A percentile compares a stretch with the other conserved stretches of the same genome.
These are phyloP conservation scores for Trametes cubensis DNA, from an alignment of 768 basidiomycete genomes.

Conservation along the genomic window DNA sequence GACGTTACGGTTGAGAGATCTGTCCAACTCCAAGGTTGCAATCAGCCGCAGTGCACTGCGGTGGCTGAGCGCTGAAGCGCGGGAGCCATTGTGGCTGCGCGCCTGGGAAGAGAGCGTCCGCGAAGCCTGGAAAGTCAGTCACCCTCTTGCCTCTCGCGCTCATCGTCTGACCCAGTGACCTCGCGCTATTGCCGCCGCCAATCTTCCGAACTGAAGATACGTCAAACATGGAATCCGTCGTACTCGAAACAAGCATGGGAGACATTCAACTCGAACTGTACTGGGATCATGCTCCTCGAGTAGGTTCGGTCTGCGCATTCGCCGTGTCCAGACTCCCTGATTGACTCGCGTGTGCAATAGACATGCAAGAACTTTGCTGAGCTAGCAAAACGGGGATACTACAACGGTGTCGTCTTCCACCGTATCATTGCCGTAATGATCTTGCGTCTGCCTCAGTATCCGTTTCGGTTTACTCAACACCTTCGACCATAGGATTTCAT, in stretches of 20 bases:
- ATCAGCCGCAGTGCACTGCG: background rate
- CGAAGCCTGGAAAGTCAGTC: background rate
- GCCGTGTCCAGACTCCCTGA: conserved; percentile 3
- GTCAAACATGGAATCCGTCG: conserved; percentile 54
- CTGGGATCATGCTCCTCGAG: conserved; percentile 86
- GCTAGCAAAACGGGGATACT: conserved; percentile 89
- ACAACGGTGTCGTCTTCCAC: conserved; percentile 89
- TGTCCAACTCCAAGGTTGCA: background rate
- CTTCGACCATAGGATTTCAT: conserved; percentile 76
- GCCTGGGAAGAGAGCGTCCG: conserved; percentile 10
- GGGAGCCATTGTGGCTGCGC: conserved; percentile 6
- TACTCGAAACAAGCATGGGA: conserved; percentile 83
- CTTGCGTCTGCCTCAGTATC: conserved; percentile 1
- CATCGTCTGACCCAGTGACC: conserved; percentile 22
- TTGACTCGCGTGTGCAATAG: conserved; percentile 43
- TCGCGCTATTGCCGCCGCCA: conserved; percentile 11
- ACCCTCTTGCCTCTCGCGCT: conserved; percentile 16
- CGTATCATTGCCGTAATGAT: conserved; percentile 81
- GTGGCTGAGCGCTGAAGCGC: background rate
- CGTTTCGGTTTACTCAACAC: background rate
- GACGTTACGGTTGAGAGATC: background rate
- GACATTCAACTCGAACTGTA: conserved; percentile 90
- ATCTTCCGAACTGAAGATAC: background rate
- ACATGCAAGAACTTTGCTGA: conserved; percentile 96
- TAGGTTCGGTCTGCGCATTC: conserved; percentile 29